Evolutionary conservation across 768 basidiomycete species (phyloP).

Genomic region (Chalciporus pseudorubinellus): DNA sequence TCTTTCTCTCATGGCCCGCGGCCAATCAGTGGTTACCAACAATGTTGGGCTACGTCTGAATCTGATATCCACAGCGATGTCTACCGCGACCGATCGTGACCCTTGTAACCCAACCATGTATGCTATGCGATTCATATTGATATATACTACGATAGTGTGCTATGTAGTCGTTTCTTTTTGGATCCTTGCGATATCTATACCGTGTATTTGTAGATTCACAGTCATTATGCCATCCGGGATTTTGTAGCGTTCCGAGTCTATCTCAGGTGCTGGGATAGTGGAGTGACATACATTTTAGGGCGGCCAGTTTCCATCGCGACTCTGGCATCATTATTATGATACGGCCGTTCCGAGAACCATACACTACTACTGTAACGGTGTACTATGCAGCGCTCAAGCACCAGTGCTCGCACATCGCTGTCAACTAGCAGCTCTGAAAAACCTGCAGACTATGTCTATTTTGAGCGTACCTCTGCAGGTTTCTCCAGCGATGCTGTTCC

Average conservation of each 20-base stretch:
- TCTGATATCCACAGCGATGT: conserved; percentile 16
- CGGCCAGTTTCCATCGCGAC: background rate
- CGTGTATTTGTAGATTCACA: background rate
- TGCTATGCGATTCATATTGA: background rate
- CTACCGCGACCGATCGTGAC: conserved; percentile 14
- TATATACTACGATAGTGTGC: too few species aligned
- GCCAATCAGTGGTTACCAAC: conserved; percentile 5
- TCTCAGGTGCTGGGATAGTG: too few species aligned
- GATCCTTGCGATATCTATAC: background rate
- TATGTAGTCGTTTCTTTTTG: background rate
- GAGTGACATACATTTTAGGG: background rate
- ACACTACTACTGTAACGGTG: background rate
- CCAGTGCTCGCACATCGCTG: conserved; percentile 27
- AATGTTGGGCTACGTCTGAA: conserved; percentile 27
- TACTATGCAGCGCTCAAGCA: conserved; percentile 32
- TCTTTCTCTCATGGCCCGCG: conserved; percentile 2
- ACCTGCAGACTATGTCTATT: conserved; percentile 82
- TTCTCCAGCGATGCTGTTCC: conserved; percentile 82
- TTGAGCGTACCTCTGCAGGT: conserved; percentile 72
- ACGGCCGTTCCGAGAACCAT: background rate
- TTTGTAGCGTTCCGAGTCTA: too few species aligned
- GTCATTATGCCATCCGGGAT: background rate
- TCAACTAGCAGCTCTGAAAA: conserved; percentile 32
- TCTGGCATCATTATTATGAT: background rate
- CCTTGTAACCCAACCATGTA: too few species aligned